Conservation (phyloP, 2,329 filamentous ascomycete genomes). For the Claviceps capensis region DNA sequence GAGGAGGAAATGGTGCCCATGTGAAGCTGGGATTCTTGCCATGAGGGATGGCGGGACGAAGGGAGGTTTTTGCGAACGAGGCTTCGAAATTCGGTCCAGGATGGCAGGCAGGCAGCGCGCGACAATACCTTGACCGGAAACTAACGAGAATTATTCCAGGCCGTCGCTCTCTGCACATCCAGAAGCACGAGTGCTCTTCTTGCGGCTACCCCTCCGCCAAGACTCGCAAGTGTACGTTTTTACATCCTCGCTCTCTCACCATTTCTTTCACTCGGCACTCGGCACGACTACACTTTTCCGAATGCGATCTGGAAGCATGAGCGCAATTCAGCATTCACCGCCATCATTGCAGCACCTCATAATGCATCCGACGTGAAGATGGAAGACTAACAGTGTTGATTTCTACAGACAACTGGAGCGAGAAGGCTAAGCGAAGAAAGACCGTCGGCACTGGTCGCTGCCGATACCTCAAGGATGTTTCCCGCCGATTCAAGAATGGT, state of each 20-base stretch:
- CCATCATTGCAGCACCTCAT: neutral
- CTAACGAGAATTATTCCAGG: constrained; percentile 34
- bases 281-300: neutral
- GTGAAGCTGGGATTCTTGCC: too few species aligned
- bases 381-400: neutral
- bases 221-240: constrained; percentile 89
- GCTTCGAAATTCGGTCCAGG: neutral
- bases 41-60: too few species aligned
- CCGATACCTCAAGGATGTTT: constrained; percentile 84
- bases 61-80: neutral
- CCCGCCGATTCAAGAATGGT: constrained; percentile 90
- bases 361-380: neutral
- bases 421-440: constrained; percentile 99
- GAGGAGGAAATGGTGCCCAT: constrained; percentile 2
- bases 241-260: neutral
- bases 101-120: neutral
- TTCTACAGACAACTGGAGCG: constrained; percentile 86
- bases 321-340: too few species aligned
- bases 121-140: neutral
- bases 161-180: constrained; percentile 95
- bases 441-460: constrained; percentile 94
- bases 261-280: neutral
- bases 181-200: constrained; percentile 93
- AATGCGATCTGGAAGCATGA: neutral
- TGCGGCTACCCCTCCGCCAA: constrained; percentile 98